Evolutionary conservation across 2,329 filamentous ascomycete genomes (phyloP).

Genomic region (Stachybotrys chlorohalonatus): DNA sequence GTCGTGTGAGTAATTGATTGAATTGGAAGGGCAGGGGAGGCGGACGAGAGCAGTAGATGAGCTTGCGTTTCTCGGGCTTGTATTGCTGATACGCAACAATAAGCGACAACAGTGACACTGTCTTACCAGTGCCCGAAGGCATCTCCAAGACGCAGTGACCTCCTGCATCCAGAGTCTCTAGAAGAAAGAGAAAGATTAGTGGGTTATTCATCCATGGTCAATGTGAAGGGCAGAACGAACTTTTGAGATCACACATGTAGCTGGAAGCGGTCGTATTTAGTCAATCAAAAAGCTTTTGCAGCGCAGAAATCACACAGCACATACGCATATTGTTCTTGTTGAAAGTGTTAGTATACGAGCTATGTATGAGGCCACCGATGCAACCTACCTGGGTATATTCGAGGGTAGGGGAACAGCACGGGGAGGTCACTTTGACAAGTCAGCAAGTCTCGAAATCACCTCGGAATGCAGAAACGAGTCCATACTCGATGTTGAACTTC

Average conservation of each 20-base stretch:
- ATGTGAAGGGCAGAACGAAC: conserved; percentile 18
- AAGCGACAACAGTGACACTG: conserved; percentile 84
- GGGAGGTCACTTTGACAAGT: conserved; percentile 39
- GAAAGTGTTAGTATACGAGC: neutral
- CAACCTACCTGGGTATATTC: conserved; percentile 45
- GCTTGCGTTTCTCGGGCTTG: conserved; percentile 85
- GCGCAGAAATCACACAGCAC: no score
- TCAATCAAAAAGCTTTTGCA: neutral
- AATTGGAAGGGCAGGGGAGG: neutral
- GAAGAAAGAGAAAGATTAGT: conserved; percentile 1
- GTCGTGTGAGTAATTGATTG: conserved; percentile 1
- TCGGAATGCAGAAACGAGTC: neutral
- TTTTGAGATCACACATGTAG: conserved; percentile 51
- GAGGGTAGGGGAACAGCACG: conserved; percentile 49
- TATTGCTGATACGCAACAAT: conserved; percentile 96
- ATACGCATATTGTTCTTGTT: conserved; percentile 45
- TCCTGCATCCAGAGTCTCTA: conserved; percentile 77
- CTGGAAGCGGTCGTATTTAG: conserved; percentile 15
- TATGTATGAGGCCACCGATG: conserved; percentile 1
- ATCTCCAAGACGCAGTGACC: conserved; percentile 97
- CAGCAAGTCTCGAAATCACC: conserved; percentile 5
- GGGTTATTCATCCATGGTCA: neutral
- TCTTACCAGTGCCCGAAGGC: conserved; percentile 98
- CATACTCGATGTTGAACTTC: conserved; percentile 45
- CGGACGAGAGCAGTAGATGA: conserved; percentile 92